These are phyloP conservation scores for Odonthalia washingtoniensis DNA, from an alignment of 31 red algal species.

Conservation along the genomic window DNA sequence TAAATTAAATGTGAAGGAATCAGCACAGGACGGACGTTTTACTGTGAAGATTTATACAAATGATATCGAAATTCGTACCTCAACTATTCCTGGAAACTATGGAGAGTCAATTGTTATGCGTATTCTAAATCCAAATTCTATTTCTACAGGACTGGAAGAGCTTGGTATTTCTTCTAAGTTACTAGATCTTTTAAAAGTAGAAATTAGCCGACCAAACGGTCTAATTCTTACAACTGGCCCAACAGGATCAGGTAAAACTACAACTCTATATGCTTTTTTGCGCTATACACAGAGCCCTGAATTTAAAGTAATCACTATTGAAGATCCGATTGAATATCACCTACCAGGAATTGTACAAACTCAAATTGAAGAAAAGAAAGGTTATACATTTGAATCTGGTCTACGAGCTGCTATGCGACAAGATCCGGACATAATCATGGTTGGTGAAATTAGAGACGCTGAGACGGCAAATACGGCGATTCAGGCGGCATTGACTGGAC, in stretches of 20 bases:
- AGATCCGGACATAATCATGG: slow-evolving; percentile 41
- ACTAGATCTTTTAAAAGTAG: slow-evolving; percentile 4
- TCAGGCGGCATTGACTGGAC: slow-evolving; percentile 16
- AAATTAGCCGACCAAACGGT: slow-evolving; percentile 25
- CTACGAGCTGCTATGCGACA: slow-evolving; percentile 22
- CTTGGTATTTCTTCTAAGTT: not conserved
- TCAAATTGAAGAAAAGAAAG: slow-evolving; percentile 22
- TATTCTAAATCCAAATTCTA: not conserved
- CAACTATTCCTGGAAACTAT: not conserved
- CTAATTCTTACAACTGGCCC: slow-evolving; percentile 29
- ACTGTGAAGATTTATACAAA: not conserved
- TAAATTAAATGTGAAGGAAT: slow-evolving; percentile 17
- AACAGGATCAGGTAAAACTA: slow-evolving; percentile 36
- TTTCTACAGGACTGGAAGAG: not conserved
- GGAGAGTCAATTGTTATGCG: slow-evolving; percentile 25
- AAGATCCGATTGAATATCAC: slow-evolving; percentile 43
- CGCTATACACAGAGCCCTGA: not conserved
- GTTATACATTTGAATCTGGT: slow-evolving; percentile 19
- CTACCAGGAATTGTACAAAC: slow-evolving; percentile 5
- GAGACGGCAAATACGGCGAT: slow-evolving; percentile 16
- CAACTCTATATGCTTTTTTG: slow-evolving; percentile 11
- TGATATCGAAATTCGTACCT: slow-evolving; percentile 23
- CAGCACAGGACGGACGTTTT: slow-evolving; percentile 20
- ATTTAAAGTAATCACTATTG: slow-evolving; percentile 24
- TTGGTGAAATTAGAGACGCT: slow-evolving; percentile 33